These are phyloP conservation scores for Inosperma sp. DNA, from an alignment of 768 basidiomycete species.

Conservation along the genomic window DNA sequence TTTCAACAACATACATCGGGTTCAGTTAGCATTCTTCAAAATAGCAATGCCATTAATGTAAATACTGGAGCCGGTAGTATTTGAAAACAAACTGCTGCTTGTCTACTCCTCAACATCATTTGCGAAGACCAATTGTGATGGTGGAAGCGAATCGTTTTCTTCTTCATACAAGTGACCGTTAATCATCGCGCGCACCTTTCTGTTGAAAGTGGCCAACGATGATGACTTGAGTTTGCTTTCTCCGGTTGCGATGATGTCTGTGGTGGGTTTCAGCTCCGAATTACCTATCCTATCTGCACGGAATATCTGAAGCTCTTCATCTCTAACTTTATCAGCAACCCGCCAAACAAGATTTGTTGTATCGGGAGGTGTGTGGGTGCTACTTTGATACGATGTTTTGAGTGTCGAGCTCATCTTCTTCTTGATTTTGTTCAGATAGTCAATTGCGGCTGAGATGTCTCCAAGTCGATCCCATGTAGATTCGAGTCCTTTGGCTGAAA, in stretches of 20 bases:
- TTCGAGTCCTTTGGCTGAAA: constrained; percentile 20
- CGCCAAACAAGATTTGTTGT: constrained; percentile 18
- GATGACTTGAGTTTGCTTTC: constrained; percentile 8
- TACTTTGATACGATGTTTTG: constrained; percentile 20
- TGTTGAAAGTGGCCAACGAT: constrained; percentile 3
- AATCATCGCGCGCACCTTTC: constrained; percentile 3
- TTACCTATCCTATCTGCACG: not conserved
- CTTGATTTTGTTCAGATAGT: constrained; percentile 24
- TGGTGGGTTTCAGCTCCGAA: constrained; percentile 4
- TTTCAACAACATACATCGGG: not conserved
- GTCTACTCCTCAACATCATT: not conserved
- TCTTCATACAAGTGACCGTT: not conserved
- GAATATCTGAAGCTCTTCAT: constrained; percentile 13
- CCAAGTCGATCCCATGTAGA: constrained; percentile 28
- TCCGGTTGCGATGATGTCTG: constrained; percentile 16
- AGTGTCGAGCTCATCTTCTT: constrained; percentile 21
- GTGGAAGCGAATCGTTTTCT: not conserved
- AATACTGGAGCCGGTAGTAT: not conserved
- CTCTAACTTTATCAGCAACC: constrained; percentile 16
- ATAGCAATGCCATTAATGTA: not conserved
- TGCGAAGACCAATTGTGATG: not conserved
- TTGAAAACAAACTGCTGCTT: not conserved
- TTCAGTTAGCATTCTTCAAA: not conserved
- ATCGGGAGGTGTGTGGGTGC: constrained; percentile 19
- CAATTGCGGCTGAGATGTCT: constrained; percentile 26